Evolutionary conservation across 2,329 filamentous ascomycete genomes (phyloP), one percentile per base, ranked within the genome.

Genomic region (Neopestalotiopsis sp.): DNA sequence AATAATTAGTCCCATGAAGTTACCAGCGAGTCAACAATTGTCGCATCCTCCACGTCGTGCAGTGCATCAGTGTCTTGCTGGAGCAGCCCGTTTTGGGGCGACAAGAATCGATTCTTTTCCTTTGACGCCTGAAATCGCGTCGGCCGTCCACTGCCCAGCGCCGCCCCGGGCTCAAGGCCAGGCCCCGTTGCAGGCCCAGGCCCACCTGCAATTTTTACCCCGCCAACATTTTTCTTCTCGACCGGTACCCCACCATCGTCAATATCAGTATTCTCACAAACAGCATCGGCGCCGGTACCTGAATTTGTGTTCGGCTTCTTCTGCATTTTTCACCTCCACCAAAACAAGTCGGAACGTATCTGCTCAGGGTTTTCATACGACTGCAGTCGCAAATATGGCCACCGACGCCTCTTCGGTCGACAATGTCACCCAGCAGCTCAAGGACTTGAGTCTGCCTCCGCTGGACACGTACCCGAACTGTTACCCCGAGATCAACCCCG

Each of bases 401-500:
- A 67, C 70, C 42, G 68, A 71, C 61, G 65, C 70, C 59, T 61
- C 34, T 38, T 38, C 74, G 24, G 71, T 73, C 57, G 70, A 68
- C 61, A 67, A 73, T 68, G 73, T 76, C 67, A 67, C 72, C 65
- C 68, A 74, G 58, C 71, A 74, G 70, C 69, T 77, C 30, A 69
- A 71, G 65, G 62, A 72, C 70, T 72, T 74, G 53, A 59, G 71
- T 69, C 72, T 74, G 56, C 71, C 73, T 12, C 70, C 67, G 20
- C 65, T 77, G 65, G 78, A 81, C 65, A 79, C 78, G 69, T 90
- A 84, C 76, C 86, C 89, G 53, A 85, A 85, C 77, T 89, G 86
- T 75, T 84, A 91, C 76, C 92, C 92, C 67, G 86, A 91, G 38
- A 82, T 88, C 74, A 96, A 96, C 82, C 91, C 92, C 4, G 85